Evolutionary conservation across 2,329 filamentous ascomycete species (phyloP), one percentile per base, ranked within the genome.

Genomic region (Botryotinia convoluta): DNA sequence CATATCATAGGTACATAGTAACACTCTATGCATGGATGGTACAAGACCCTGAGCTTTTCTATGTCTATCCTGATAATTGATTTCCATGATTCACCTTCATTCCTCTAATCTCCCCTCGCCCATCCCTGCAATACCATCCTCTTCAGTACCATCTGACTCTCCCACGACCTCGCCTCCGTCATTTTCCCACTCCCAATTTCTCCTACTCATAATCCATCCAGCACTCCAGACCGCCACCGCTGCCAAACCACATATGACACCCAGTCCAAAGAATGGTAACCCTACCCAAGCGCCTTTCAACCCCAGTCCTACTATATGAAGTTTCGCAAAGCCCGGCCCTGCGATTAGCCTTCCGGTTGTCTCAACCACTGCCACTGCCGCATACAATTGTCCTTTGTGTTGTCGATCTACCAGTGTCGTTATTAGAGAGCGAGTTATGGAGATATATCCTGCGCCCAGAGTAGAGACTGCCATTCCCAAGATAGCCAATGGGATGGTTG

Each of bases 331-430:
- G 4, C 54, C 65, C 4, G 79, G 79, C 3, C 77, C 76, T 10
- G 77, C 76, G 42, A 73, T 48, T 16, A 81, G 59, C 16, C 72
- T 64, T 26, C 77, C 77, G 14, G 74, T 45, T 14, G 74, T 78
- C 51, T 81, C 79, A 1, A 79, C 74, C 5, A 79, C 69, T 8
- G 75, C 73, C 32, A 79, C 76, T 8, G 75, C 75, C 7, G 79
- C 77, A 65, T 79, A 80, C 2, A 81, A 60, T 20, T 76, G 74
- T 14, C 69, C 79, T 8, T 77, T 71, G 62, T 81, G 78, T 45
- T 79, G 45, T 35, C 74, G 44, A 22, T 79, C 78, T 4, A 80
- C 78, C 2, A 79, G 59, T 0, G 72, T 76, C 5, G 79, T 79
- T 26, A 79, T 74, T 4, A 80, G 63, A 29, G 76, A 76, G 12